Evolutionary conservation across 805 yeast species (phyloP), one percentile per base, ranked within the genome.

Genomic region (Monosporozyma aerobia): DNA sequence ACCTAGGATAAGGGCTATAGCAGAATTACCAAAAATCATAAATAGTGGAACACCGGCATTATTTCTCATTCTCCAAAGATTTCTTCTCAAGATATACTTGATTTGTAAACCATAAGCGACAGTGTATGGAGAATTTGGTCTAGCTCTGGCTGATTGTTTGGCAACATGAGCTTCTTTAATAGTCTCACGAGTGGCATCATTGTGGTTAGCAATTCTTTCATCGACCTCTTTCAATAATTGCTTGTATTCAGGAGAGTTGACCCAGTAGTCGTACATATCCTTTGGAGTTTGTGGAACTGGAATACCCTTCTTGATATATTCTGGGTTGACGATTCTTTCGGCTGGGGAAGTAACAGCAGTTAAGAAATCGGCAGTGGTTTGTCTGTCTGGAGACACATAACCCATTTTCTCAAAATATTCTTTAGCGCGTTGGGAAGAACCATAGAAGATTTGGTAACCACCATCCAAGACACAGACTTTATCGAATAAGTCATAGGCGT

Each of bases 281-380:
- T 70, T 73, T 0, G 89, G 78, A 8, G 83, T 79, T 27, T 69
- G 68, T 4, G 94, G 94, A 25, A 83, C 83, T 51, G 63, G 64
- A 44, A 70, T 59, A 1, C 85, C 87, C 23, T 69, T 63, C 52
- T 69, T 68, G 2, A 78, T 63, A 54, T 59, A 68, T 4, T 64
- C 67, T 46, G 53, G 46, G 47, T 63, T 63, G 27, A 63, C 48
- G n/a, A 62, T 60, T 63, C 90, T 75, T 50, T 83, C 89, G 8
- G 71, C 69, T 10, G 88, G 87, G 63, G 81, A 85, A 8, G 90
- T 82, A 13, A 83, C 74, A 1, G 88, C 80, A 1, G 89, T 83
- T 60, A 83, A 69, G 64, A 82, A 84, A 62, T 84, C 89, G 11
- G 88, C 85, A n/a, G 87, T 80, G 3, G 85, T 76, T 69, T 82